These are phyloP conservation scores for Sphagnurus paluster DNA, from an alignment of 1,284 basidiomycete species.

Conservation along the genomic window DNA sequence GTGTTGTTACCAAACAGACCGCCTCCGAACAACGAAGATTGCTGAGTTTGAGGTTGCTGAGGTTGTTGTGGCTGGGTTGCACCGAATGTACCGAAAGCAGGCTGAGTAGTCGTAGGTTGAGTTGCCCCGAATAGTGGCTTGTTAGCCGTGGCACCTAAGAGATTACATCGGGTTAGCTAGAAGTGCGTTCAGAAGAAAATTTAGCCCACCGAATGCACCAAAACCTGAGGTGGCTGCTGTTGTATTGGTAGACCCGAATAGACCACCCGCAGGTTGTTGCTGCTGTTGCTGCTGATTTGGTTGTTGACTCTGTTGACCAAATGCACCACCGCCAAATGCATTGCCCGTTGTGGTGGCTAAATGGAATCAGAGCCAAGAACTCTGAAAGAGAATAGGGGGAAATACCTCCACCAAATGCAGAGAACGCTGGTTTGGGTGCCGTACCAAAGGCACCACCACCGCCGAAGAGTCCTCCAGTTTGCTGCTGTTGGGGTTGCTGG, in stretches of 20 bases:
- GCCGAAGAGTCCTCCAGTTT: conserved; percentile 21
- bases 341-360: conserved; percentile 31
- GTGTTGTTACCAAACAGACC: conserved; percentile 24
- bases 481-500: conserved; percentile 30
- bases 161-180: conserved; percentile 1
- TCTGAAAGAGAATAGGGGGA: conserved; percentile 8
- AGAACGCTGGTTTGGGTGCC: conserved; percentile 39
- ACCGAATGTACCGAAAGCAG: conserved; percentile 23
- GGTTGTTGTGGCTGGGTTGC: conserved; percentile 20
- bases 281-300: conserved; percentile 26
- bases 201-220: conserved; percentile 24
- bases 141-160: conserved; percentile 19
- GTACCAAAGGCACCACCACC: conserved; percentile 37
- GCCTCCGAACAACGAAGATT: conserved; percentile 24
- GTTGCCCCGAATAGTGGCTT: conserved; percentile 26
- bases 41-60: conserved; percentile 20
- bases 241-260: conserved; percentile 27
- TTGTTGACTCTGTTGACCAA: conserved; percentile 34
- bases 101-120: conserved; percentile 20
- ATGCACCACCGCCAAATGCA: conserved; percentile 34
- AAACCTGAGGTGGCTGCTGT: conserved; percentile 19
- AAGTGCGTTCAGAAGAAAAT: not conserved
- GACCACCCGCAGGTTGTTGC: conserved; percentile 23
- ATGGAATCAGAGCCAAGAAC: conserved; percentile 20
- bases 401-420: conserved; percentile 46